Base-by-base conservation (phyloP, 805 yeast species). In the Pichia sporocuriosa region DNA sequence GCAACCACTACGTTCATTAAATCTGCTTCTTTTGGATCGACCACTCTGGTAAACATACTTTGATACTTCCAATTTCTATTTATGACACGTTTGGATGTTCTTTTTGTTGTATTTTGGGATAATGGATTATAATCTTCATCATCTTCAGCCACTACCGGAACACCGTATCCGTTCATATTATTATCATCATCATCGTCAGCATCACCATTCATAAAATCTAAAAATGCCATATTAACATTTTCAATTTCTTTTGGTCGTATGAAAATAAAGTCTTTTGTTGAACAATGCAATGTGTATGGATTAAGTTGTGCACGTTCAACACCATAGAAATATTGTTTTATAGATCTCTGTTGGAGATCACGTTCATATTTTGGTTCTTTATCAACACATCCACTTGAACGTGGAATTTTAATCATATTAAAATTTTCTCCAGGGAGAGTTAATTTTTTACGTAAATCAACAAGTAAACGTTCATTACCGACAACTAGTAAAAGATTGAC, bases 261-360 rank as follows among this genome's bases (percentile, higher is more conserved):
- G 2, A 86, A 76, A 1, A 70, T 64, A 9, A 85, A 63, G 42
- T 78, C 82, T 13, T 72, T 69, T 43, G 73, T 67, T 53, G 79
- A 86, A 3, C 80, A 78, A 19, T 88, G 86, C 2, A 87, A 75
- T 5, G 94, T 84, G 60, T 80, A 89, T 2, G 99, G 97, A 16
- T 94, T 81, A 40, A 93, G 68, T 5, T 79, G 75, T 4, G 77
- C 72, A 34, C 70, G 70, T 16, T 70, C 62, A 6, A 74, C 73
- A 2, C 98, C 98, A 56, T 93, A 87, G 54, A 93, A 93, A 60
- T 93, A 93, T 55, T 89, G 94, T 56, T 79, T 78, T 40, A 90
- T 87, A 5, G 81, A 68, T 32, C 76, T 71, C 53, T 88, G 86
- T 59, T 90, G 97, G 19, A 73, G 40, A 28, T 80, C 75, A 54